Conservation (phyloP, 2,329 filamentous ascomycete genomes). For the Zymoseptoria pseudotritici region DNA sequence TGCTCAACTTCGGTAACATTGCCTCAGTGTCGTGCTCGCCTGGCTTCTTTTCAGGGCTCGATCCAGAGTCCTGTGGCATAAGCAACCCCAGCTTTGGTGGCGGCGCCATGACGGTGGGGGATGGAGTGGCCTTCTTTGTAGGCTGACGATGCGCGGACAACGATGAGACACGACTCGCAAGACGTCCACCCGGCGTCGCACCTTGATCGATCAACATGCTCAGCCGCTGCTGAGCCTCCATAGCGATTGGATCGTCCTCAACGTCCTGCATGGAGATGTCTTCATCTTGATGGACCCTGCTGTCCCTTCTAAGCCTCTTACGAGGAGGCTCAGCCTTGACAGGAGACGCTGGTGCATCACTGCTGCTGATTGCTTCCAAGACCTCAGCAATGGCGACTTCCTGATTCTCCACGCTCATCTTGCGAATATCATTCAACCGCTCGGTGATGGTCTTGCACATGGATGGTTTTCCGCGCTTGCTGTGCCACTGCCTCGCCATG, state of each 20-base stretch:
- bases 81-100: neutral
- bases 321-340: neutral
- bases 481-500: neutral
- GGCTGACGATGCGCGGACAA: slow-evolving; percentile 5
- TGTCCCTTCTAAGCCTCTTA: neutral
- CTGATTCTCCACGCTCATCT: slow-evolving; percentile 1
- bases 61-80: neutral
- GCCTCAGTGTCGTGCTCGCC: neutral
- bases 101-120: neutral
- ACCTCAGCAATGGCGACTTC: neutral
- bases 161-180: slow-evolving; percentile 6
- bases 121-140: neutral
- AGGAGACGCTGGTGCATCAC: neutral
- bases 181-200: slow-evolving; percentile 3
- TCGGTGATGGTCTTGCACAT: slow-evolving; percentile 2
- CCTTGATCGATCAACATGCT: slow-evolving; percentile 9
- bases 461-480: neutral
- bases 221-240: neutral
- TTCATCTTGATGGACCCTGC: neutral
- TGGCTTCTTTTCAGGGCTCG: neutral
- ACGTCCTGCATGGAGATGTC: neutral
- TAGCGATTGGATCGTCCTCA: slow-evolving; percentile 1
- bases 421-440: neutral
- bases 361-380: neutral
- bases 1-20: neutral